phyloP scores from a whole-genome alignment of 1,139 yeast species.

The Blastobotrys arbuscula region DNA sequence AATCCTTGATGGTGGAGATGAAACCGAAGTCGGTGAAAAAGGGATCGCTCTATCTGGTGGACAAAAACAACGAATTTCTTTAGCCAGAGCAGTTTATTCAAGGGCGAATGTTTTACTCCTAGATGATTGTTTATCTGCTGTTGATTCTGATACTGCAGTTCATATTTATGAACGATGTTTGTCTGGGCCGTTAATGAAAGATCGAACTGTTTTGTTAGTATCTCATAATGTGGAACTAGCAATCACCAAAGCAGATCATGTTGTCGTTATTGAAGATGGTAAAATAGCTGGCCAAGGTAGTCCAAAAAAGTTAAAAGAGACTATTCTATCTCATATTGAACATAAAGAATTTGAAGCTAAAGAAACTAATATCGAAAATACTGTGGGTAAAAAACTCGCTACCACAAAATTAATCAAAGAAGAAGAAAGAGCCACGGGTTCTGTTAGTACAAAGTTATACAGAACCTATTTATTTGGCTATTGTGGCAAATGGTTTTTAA shows the following conservation, averaged over 20 bases:
- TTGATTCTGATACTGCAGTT: slow-evolving; percentile 58
- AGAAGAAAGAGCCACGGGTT: neutral
- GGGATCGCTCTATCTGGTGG: slow-evolving; percentile 97
- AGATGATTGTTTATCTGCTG: slow-evolving; percentile 95
- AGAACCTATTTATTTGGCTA: slow-evolving; percentile 50
- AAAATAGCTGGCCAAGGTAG: slow-evolving; percentile 65
- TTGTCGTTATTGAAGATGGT: slow-evolving; percentile 81
- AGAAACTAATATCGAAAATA: neutral
- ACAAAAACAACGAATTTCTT: slow-evolving; percentile 91
- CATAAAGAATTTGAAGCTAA: neutral
- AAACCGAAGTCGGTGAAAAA: slow-evolving; percentile 88
- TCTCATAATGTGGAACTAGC: slow-evolving; percentile 93
- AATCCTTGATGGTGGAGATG: slow-evolving; percentile 58
- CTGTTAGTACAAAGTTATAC: slow-evolving; percentile 64
- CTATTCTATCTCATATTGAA: neutral
- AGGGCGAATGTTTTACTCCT: slow-evolving; percentile 71
- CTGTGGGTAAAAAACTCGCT: neutral
- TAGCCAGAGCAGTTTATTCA: slow-evolving; percentile 91
- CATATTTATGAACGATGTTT: slow-evolving; percentile 90
- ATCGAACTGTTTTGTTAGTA: slow-evolving; percentile 83
- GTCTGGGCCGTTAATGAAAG: slow-evolving; percentile 76
- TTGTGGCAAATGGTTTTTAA: slow-evolving; percentile 62
- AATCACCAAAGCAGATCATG: slow-evolving; percentile 70
- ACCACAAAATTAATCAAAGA: neutral
- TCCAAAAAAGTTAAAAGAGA: slow-evolving; percentile 17